A percentile compares a stretch with the other conserved stretches of the same genome.
These are phyloP conservation scores for Spongospora subterranea DNA, from an alignment of 208 protist species.

Conservation along the genomic window DNA sequence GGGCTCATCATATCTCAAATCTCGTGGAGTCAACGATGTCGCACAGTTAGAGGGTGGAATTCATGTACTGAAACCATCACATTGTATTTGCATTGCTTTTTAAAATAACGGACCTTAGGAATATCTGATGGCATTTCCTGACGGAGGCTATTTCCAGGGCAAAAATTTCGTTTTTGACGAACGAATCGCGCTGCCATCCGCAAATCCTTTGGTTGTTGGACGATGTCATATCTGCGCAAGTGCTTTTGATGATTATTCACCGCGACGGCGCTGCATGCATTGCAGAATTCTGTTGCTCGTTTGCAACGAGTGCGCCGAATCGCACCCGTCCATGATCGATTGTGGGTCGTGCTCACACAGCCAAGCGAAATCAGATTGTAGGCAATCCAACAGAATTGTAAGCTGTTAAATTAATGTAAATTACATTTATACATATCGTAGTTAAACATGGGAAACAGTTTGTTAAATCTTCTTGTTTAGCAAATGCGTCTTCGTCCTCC, in stretches of 20 bases:
- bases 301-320: conserved; percentile 18
- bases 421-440: neutral
- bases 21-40: conserved; percentile 8
- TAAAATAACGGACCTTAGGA: neutral
- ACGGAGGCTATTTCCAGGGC: conserved; percentile 15
- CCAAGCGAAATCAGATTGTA: too few relatives aligned
- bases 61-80: neutral
- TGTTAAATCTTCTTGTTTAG: neutral
- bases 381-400: too few relatives aligned
- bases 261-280: neutral
- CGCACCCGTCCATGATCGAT: neutral
- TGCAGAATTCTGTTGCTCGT: neutral
- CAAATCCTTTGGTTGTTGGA: neutral
- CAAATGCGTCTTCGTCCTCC: too few relatives aligned
- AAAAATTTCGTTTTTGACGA: conserved; percentile 54
- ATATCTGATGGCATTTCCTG: conserved; percentile 25
- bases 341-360: neutral
- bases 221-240: neutral
- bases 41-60: conserved; percentile 19
- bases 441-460: neutral
- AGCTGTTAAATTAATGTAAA: neutral
- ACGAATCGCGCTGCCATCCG: conserved; percentile 35
- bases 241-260: conserved; percentile 34
- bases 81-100: neutral
- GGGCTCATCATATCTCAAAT: neutral